These are phyloP conservation scores for Aspergillus unguis DNA, from an alignment of 2,329 filamentous ascomycete species.

Conservation along the genomic window DNA sequence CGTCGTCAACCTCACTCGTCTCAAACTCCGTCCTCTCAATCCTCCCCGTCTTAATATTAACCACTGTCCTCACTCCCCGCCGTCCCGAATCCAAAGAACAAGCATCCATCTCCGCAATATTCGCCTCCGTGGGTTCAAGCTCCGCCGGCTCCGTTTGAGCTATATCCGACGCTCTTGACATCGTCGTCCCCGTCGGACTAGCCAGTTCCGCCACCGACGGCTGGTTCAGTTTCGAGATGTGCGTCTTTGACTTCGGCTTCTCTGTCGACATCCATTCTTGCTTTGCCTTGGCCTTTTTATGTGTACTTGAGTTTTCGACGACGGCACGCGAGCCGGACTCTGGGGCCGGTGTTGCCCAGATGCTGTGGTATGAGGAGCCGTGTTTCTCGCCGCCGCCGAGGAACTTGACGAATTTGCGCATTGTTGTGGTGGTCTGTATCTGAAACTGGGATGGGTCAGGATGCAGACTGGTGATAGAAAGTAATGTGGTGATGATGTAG, in stretches of 20 bases:
- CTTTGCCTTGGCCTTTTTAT: neutral
- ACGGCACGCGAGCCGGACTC: neutral
- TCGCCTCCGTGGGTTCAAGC: neutral
- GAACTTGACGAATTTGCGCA: neutral
- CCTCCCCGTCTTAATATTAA: too few species aligned
- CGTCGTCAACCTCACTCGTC: neutral
- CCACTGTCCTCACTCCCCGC: too few species aligned
- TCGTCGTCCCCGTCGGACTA: neutral
- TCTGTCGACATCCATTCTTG: neutral
- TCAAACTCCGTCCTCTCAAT: neutral
- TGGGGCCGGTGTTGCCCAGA: neutral
- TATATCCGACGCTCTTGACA: neutral
- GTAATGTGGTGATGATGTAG: neutral
- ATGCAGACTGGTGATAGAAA: neutral
- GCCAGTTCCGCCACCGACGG: neutral
- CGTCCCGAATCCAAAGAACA: too few species aligned
- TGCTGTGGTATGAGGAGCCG: neutral
- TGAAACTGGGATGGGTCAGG: neutral
- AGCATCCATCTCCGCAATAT: neutral
- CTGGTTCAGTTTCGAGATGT: neutral
- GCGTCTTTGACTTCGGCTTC: neutral
- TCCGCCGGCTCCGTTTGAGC: neutral
- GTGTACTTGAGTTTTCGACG: neutral
- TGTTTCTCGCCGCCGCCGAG: neutral
- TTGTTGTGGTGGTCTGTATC: neutral